These are phyloP conservation scores for Annulohypoxylon stygium DNA, from an alignment of 495 filamentous ascomycete genomes.

Conservation along the genomic window DNA sequence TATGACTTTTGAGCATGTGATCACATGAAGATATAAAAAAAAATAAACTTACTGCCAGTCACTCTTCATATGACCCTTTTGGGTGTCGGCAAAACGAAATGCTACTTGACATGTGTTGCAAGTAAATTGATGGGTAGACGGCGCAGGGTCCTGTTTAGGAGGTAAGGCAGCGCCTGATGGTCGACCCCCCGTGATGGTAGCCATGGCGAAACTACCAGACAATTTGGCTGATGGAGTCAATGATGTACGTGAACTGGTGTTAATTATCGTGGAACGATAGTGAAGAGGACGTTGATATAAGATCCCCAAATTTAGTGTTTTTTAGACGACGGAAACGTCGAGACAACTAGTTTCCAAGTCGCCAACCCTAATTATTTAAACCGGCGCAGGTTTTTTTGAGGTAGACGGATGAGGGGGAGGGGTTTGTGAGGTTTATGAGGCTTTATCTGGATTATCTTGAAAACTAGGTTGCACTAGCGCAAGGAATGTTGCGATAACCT, in stretches of 20 bases:
- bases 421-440: constrained; percentile 43
- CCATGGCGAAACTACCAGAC: constrained; percentile 57
- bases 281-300: constrained; percentile 5
- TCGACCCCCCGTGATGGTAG: constrained; percentile 63
- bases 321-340: constrained; percentile 14
- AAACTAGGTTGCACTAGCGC: constrained; percentile 20
- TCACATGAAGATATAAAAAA: constrained; percentile 4
- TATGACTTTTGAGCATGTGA: constrained; percentile 11
- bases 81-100: constrained; percentile 92
- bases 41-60: constrained; percentile 91
- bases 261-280: not conserved
- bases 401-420: constrained; percentile 30
- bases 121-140: constrained; percentile 84
- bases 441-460: constrained; percentile 37
- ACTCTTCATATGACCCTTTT: constrained; percentile 93
- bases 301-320: constrained; percentile 21
- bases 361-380: not conserved
- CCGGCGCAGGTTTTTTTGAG: not conserved
- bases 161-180: constrained; percentile 49
- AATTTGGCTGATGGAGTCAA: not conserved
- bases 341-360: constrained; percentile 13
- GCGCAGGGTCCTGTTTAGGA: constrained; percentile 52
- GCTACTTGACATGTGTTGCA: constrained; percentile 99
- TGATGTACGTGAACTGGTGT: not conserved
- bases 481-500: constrained; percentile 3